Percentiles rank a stretch among this genome's conserved stretches.
Evolutionary conservation across 352 stramenopile species (phyloP).

Genomic region (Phytophthora idaei): DNA sequence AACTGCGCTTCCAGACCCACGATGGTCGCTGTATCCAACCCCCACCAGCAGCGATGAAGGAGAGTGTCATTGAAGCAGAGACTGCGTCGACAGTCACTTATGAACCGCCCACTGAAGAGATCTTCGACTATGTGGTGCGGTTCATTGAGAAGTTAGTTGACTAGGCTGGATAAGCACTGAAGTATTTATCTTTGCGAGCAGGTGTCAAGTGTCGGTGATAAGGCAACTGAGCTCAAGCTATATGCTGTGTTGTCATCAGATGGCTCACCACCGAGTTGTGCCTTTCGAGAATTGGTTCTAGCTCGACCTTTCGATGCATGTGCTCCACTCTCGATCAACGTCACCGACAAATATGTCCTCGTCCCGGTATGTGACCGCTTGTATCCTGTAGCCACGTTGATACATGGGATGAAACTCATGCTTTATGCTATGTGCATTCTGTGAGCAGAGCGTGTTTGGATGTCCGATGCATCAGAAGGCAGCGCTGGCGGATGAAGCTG

Average conservation of each 20-base stretch:
- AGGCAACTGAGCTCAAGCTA: constrained; percentile 48
- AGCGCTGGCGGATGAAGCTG: constrained; percentile 56
- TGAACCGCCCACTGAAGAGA: constrained; percentile 18
- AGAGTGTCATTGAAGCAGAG: constrained; percentile 25
- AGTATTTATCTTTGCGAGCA: constrained; percentile 15
- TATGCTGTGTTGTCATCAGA: constrained; percentile 67
- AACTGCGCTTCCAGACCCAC: constrained; percentile 62
- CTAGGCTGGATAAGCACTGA: not conserved
- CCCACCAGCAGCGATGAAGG: constrained; percentile 12
- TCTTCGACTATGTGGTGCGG: constrained; percentile 61
- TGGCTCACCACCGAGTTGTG: constrained; percentile 57
- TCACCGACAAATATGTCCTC: constrained; percentile 61
- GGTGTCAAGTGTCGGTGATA: constrained; percentile 53
- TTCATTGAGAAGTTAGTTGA: not conserved
- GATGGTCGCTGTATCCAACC: constrained; percentile 49
- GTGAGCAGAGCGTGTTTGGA: constrained; percentile 41
- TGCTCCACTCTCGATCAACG: constrained; percentile 45
- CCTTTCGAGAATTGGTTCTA: constrained; percentile 57
- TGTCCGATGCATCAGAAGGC: constrained; percentile 77
- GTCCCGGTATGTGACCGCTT: constrained; percentile 45
- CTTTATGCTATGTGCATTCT: constrained; percentile 1
- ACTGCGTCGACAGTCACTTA: constrained; percentile 20
- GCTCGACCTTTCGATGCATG: constrained; percentile 65
- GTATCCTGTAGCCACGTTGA: not conserved
- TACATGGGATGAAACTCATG: not conserved